Conservation (phyloP, 768 basidiomycete species). For the Tylopilus subfusipes region DNA sequence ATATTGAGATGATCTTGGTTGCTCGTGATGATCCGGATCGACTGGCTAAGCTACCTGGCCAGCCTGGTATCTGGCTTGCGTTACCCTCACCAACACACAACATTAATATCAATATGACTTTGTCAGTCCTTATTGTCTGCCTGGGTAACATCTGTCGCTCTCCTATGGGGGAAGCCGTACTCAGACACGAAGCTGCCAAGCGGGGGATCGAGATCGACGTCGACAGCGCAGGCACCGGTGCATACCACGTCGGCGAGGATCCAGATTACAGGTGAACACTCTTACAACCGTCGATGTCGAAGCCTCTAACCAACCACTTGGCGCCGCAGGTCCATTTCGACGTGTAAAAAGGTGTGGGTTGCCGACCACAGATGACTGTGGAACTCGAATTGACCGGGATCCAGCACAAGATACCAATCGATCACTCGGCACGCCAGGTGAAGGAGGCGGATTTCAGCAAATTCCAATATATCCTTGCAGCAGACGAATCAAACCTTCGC, state of each 20-base stretch:
- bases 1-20: slow-evolving; percentile 34
- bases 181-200: slow-evolving; percentile 61
- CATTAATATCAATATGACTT: slow-evolving; percentile 23
- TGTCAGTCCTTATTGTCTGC: slow-evolving; percentile 73
- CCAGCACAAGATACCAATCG: slow-evolving; percentile 73
- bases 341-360: slow-evolving; percentile 61
- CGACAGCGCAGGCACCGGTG: slow-evolving; percentile 83
- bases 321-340: slow-evolving; percentile 55
- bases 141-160: slow-evolving; percentile 86
- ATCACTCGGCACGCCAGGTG: slow-evolving; percentile 66
- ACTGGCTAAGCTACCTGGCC: not conserved
- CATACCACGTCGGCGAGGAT: slow-evolving; percentile 78
- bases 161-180: slow-evolving; percentile 89
- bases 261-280: slow-evolving; percentile 71
- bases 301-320: not conserved
- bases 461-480: slow-evolving; percentile 84
- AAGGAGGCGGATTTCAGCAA: slow-evolving; percentile 58
- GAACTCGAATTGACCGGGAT: not conserved
- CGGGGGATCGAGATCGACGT: slow-evolving; percentile 66
- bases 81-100: not conserved
- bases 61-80: not conserved
- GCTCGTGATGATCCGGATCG: not conserved
- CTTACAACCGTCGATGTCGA: not conserved
- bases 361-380: not conserved
- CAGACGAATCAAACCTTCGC: slow-evolving; percentile 73